Evolutionary conservation across 805 yeast genomes (phyloP).

Genomic region (Metschnikowia cubensis): DNA sequence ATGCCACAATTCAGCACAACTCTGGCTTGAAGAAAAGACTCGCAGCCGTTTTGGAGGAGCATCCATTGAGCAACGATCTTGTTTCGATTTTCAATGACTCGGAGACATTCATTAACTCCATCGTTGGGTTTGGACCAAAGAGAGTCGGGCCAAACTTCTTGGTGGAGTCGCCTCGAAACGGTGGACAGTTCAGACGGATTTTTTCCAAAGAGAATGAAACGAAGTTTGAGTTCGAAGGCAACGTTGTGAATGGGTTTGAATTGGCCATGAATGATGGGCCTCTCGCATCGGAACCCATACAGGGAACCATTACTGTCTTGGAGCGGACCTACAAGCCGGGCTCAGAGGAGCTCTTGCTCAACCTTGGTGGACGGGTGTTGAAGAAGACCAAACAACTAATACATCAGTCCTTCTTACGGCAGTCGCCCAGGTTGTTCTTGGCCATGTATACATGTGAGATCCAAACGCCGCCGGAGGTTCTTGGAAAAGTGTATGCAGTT

Average conservation of each 20-base stretch:
- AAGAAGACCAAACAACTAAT: slow-evolving; percentile 70
- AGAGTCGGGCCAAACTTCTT: slow-evolving; percentile 72
- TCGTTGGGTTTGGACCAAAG: slow-evolving; percentile 74
- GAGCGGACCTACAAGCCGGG: slow-evolving; percentile 25
- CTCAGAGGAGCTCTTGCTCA: slow-evolving; percentile 32
- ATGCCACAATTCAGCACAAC: slow-evolving; percentile 13
- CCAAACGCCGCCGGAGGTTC: slow-evolving; percentile 89
- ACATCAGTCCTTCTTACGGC: slow-evolving; percentile 63
- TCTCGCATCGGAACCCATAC: slow-evolving; percentile 78
- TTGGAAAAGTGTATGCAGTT: slow-evolving; percentile 94
- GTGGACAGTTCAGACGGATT: slow-evolving; percentile 26
- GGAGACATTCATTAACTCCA: slow-evolving; percentile 25
- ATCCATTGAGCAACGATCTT: slow-evolving; percentile 16
- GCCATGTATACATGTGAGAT: slow-evolving; percentile 94
- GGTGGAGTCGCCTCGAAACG: slow-evolving; percentile 45
- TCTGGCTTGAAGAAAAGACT: slow-evolving; percentile 14
- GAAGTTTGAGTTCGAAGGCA: slow-evolving; percentile 47
- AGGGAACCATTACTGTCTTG: slow-evolving; percentile 64
- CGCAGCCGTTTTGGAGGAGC: slow-evolving; percentile 7
- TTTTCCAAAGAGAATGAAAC: slow-evolving; percentile 18
- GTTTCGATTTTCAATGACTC: slow-evolving; percentile 16
- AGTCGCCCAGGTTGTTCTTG: slow-evolving; percentile 86
- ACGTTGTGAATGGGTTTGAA: slow-evolving; percentile 79
- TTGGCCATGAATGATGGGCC: slow-evolving; percentile 84
- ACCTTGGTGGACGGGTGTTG: slow-evolving; percentile 68